Percentiles rank a stretch among this genome's conserved stretches.
Evolutionary conservation across 1,284 basidiomycete genomes (phyloP).

Genomic region (Ustilago bromivora): DNA sequence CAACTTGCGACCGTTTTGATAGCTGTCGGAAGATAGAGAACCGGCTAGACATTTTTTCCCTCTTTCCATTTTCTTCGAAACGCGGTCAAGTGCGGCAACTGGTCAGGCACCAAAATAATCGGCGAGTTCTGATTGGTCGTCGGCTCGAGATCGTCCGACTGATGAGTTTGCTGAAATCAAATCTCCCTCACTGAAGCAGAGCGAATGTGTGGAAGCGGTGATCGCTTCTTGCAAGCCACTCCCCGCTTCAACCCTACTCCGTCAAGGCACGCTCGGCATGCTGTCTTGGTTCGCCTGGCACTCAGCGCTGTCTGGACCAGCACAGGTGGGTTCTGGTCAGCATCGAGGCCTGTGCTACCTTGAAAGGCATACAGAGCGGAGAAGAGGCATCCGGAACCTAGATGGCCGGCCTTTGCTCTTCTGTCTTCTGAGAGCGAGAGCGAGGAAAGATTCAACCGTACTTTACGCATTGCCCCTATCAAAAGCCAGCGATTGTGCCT

Average conservation of each 20-base stretch:
- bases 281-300: neutral
- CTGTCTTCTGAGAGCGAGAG: neutral
- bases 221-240: constrained; percentile 8
- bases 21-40: constrained; percentile 6
- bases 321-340: neutral
- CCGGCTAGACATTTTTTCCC: constrained; percentile 3
- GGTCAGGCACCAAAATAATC: constrained; percentile 13
- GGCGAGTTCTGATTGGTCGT: constrained; percentile 26
- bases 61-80: neutral
- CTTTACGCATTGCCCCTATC: neutral
- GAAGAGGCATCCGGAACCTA: constrained; percentile 2
- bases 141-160: constrained; percentile 28
- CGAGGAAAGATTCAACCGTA: neutral
- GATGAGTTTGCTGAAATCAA: constrained; percentile 10
- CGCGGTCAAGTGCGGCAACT: neutral
- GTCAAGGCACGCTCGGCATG: neutral
- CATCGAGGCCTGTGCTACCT: neutral
- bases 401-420: neutral
- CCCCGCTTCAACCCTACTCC: neutral
- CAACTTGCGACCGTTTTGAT: neutral
- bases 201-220: neutral
- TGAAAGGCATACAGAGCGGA: neutral
- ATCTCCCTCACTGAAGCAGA: neutral
- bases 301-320: neutral
- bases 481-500: neutral